Base-by-base conservation (phyloP, 169 alveolate species). In the Cryptosporidium bovis region DNA sequence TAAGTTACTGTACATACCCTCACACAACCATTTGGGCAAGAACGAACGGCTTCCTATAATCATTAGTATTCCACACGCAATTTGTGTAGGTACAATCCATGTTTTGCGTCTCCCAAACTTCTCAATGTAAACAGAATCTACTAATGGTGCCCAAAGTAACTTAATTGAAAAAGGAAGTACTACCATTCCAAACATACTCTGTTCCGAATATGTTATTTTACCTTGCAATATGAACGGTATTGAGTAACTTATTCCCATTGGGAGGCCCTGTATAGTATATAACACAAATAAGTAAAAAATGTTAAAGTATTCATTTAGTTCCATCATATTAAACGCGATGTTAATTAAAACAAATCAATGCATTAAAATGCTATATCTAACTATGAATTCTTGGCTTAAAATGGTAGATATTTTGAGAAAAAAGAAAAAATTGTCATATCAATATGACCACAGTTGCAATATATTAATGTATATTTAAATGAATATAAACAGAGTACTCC, bases 121-220 rank as follows among this genome's bases (percentile, higher is more conserved):
- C 68, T 83, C 89, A 33, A 82, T 50, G 90, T 95, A 96, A 60
- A 93, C 91, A 8, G 94, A 51, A 77, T 97, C 99, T 44, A 97
- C 96, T 40, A 97, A 65, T 8, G 99, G 99, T 7, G 98, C 98
- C 98, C 98, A 97, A 55, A 97, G 90, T 62, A 97, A 91, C 91
- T 97, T 97, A 62, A 96, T 36, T 44, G 96, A 92, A 90, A 82
- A 94, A 7, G 95, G 95, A 40, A 71, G 58, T 16, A 84, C 71
- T 18, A 93, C 83, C 71, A 92, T 56, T 27, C 91, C 65, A 56
- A 92, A 91, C 15, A 90, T 46, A 36, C 94, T 94, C 64, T 93
- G 85, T 83, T 93, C 94, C 46, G 94, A 82, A 84, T 94, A 93
- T 82, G 94, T 82, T n/a, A 91, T 93, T 77, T 90, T 91, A 53